Evolutionary conservation across 1,284 basidiomycete species (phyloP), one percentile per base, ranked within the genome.

Genomic region (Trichosporon inkin): DNA sequence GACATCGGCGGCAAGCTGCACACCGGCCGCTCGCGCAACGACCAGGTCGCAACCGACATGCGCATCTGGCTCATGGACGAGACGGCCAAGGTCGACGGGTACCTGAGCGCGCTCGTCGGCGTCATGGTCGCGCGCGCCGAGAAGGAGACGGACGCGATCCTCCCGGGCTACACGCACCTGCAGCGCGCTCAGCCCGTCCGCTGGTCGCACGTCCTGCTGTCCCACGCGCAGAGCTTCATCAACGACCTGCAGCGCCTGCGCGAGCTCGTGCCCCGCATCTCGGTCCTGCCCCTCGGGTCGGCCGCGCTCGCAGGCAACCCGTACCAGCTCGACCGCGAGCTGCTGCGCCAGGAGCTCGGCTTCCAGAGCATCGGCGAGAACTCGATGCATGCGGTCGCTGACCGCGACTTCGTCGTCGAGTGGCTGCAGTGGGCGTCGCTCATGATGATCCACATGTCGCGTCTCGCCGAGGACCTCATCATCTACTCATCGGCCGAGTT

Each of bases 11-110:
- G 92, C 8, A 96, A 95, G 78, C 81, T 97, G 41, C 95, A 99
- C 77, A 99, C 96, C 0, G 96, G 95, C 38, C 86, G 95, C 60
- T 94, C 90, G 62, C 84, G 95, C 57, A 99, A 99, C 77, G 95
- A 99, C 76, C 95, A 99, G 78, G 94, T 97, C 62, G 93, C 93
- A 6, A 99, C 95, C 3, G 95, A 99, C 75, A 90, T 98, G 89
- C 87, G 95, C 17, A 79, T 99, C 17, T 99, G 95, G 95, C 83
- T 99, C 35, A 82, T 97, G 36, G 86, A 89, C 53, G 85, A 95
- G 76, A 86, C 89, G 28, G 79, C 81, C 44, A 83, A 85, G 38
- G 83, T 95, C 62, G 85, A 89, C 72, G 76, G 79, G n/a, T 85
- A 86, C 64, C 80, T 97, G 53, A 86, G 86, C 69, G 88, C 84